phyloP scores from a whole-genome alignment of 2,329 filamentous ascomycete species.

The Aaosphaeria arxii region DNA sequence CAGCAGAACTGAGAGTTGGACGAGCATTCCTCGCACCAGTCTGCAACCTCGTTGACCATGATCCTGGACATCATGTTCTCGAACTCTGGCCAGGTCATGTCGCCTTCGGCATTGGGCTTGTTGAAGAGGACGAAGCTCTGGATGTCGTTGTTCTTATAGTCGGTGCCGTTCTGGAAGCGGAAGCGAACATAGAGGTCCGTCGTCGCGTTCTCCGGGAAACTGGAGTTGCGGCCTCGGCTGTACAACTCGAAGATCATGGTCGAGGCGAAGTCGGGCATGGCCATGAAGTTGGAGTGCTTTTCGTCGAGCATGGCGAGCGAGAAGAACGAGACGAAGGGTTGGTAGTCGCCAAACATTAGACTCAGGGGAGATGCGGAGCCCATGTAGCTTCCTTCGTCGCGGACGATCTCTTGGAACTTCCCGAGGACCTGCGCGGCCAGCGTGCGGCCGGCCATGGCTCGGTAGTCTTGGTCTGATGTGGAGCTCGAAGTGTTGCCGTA shows the following conservation, averaged over 20 bases:
- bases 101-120: constrained; percentile 42
- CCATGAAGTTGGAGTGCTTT: constrained; percentile 14
- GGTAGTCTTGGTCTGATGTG: constrained; percentile 12
- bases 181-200: constrained; percentile 55
- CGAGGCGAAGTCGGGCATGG: constrained; percentile 27
- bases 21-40: constrained; percentile 54
- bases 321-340: constrained; percentile 30
- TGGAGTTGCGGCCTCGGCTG: constrained; percentile 34
- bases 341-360: constrained; percentile 36
- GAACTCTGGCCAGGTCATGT: constrained; percentile 53
- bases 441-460: constrained; percentile 29
- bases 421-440: constrained; percentile 23
- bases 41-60: constrained; percentile 40
- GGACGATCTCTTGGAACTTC: constrained; percentile 18
- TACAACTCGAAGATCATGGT: constrained; percentile 44
- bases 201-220: constrained; percentile 33
- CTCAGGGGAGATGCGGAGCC: constrained; percentile 40
- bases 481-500: constrained; percentile 42
- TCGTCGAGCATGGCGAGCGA: constrained; percentile 22
- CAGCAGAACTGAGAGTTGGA: constrained; percentile 51
- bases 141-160: constrained; percentile 34
- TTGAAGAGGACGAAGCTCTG: constrained; percentile 52
- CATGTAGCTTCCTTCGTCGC: constrained; percentile 7
- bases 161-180: constrained; percentile 56
- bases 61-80: constrained; percentile 42